Conservation (phyloP, 202 grass and related monocot genomes). For the Brachypodium distachyon region DNA sequence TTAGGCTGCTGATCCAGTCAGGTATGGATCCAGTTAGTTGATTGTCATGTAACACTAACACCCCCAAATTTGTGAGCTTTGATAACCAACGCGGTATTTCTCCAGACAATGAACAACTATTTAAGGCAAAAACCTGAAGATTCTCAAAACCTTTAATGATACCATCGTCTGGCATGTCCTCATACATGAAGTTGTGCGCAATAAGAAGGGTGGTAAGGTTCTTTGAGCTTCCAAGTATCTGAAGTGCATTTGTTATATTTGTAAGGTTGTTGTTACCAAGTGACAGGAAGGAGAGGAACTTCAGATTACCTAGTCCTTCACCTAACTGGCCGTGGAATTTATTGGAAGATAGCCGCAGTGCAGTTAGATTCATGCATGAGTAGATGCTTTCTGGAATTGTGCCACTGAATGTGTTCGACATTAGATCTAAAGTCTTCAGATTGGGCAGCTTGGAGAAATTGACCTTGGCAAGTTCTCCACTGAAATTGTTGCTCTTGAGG, state of each 20-base stretch:
- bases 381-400: slow-evolving; percentile 32
- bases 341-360: slow-evolving; percentile 14
- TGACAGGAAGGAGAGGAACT: slow-evolving; percentile 25
- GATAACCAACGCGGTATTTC: slow-evolving; percentile 41
- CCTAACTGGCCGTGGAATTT: slow-evolving; percentile 1
- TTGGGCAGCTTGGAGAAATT: slow-evolving; percentile 23
- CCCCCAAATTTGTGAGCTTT: slow-evolving; percentile 16
- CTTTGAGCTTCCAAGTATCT: slow-evolving; percentile 3
- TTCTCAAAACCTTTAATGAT: slow-evolving; percentile 31
- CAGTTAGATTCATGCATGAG: slow-evolving; percentile 21
- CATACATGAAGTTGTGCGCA: background rate
- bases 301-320: slow-evolving; percentile 10
- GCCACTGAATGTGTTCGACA: background rate
- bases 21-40: slow-evolving; percentile 31
- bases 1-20: slow-evolving; percentile 17
- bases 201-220: slow-evolving; percentile 27
- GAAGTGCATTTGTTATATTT: slow-evolving; percentile 23
- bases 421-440: slow-evolving; percentile 17
- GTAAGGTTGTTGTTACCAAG: background rate
- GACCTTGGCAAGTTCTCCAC: slow-evolving; percentile 7
- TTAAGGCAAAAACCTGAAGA: slow-evolving; percentile 16
- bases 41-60: slow-evolving; percentile 17
- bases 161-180: slow-evolving; percentile 5
- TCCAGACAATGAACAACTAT: slow-evolving; percentile 3
- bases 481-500: slow-evolving; percentile 20